Evolutionary conservation across 164 flowering plant genomes (phyloP), one percentile per base, ranked within the genome.

Genomic region (Umbellularia californica): DNA sequence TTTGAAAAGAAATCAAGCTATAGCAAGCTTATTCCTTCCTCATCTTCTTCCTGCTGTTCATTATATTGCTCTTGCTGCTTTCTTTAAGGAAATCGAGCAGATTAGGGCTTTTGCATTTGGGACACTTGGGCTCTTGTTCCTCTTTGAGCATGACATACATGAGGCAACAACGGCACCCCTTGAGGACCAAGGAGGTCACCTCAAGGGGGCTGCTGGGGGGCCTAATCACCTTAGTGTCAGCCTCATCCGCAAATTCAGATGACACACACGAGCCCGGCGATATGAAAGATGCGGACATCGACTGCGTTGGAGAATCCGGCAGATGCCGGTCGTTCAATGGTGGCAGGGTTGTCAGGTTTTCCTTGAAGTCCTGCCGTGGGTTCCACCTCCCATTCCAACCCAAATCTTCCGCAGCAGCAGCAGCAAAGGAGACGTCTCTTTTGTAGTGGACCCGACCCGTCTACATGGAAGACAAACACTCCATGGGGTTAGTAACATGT

Each of bases 91-190:
- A 88, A 33, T 90, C 97, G 64, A 92, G 88, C 78, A 92, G 84
- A 13, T 88, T 92, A 20, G 95, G 84, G 84, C 92, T 88, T 83
- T 92, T 86, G 83, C 97, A 93, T 78, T 87, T 87, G 20, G 97
- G 98, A 79, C 97, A 93, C 65, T 86, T 92, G 28, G 93, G 94
- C 69, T 92, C 90, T 10, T 88, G 80, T 55, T 87, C 88, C 0
- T 90, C 79, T 41, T 41, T 41, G 20, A 92, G 84, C 98, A 93
- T 92, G 30, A 93, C 97, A 70, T 89, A 93, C 94, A 93, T 88
- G 68, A 90, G 88, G 79, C 97, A 93, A 22, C 92, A 83, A 0
- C 91, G 98, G 65, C 97, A 93, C 0, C 97, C 98, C 11, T 81
- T 92, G 23, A 93, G 81, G 75, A 89, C 82, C 98, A 93, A 90